Conservation (phyloP, 2,329 filamentous ascomycete species). For the Colletotrichum neosansevieriae region DNA sequence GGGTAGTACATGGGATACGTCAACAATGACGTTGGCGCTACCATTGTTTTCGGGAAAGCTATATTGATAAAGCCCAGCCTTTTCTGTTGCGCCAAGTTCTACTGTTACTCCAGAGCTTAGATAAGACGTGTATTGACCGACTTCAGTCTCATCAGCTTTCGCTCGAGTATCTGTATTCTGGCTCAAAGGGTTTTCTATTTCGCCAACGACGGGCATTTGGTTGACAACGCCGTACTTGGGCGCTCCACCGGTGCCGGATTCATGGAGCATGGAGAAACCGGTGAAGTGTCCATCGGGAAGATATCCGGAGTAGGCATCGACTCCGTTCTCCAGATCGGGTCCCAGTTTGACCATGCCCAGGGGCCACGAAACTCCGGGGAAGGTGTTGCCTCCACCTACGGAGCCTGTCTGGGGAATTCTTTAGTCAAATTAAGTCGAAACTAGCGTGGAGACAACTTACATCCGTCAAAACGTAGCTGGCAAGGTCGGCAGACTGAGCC, state of each 20-base stretch:
- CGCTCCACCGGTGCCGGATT: slow-evolving; percentile 75
- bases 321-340: slow-evolving; percentile 61
- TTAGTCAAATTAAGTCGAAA: slow-evolving; percentile 2
- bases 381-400: slow-evolving; percentile 60
- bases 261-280: slow-evolving; percentile 74
- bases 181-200: slow-evolving; percentile 64
- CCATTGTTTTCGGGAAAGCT: slow-evolving; percentile 60
- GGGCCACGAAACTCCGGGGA: slow-evolving; percentile 61
- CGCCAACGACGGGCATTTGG: slow-evolving; percentile 67
- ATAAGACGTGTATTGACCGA: slow-evolving; percentile 72
- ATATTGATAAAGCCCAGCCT: slow-evolving; percentile 72
- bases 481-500: slow-evolving; percentile 44
- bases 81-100: slow-evolving; percentile 67
- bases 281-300: slow-evolving; percentile 64
- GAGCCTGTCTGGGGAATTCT: slow-evolving; percentile 57
- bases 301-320: slow-evolving; percentile 67
- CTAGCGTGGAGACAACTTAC: slow-evolving; percentile 43
- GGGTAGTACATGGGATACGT: slow-evolving; percentile 75
- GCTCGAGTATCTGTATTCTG: slow-evolving; percentile 67
- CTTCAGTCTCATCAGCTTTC: slow-evolving; percentile 61
- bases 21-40: slow-evolving; percentile 65
- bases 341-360: slow-evolving; percentile 64
- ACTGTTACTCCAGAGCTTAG: slow-evolving; percentile 67
- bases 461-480: slow-evolving; percentile 51
- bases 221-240: slow-evolving; percentile 77